Percentiles rank a stretch among this genome's conserved stretches.
These are phyloP conservation scores for Lipomyces spencermartinsiae DNA, from an alignment of 805 yeast species.

Conservation along the genomic window DNA sequence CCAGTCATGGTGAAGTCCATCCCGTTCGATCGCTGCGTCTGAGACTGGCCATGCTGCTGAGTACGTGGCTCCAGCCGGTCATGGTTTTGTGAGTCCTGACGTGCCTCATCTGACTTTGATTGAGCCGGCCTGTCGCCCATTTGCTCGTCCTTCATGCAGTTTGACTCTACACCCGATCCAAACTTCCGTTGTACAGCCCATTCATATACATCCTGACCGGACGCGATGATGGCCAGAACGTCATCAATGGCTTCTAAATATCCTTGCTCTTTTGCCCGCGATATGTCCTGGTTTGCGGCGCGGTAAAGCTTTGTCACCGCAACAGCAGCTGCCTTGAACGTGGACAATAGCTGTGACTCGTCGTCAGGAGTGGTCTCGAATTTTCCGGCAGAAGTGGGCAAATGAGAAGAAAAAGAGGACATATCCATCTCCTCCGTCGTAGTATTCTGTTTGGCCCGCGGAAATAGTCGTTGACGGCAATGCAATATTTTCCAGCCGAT, in stretches of 20 bases:
- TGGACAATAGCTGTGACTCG: slow-evolving; percentile 61
- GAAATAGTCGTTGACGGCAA: background rate
- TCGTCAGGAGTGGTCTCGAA: slow-evolving; percentile 46
- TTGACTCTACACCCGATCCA: slow-evolving; percentile 10
- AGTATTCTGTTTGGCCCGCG: background rate
- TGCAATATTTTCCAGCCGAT: background rate
- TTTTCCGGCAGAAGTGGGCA: slow-evolving; percentile 60
- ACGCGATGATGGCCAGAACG: slow-evolving; percentile 45
- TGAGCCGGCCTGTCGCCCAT: background rate
- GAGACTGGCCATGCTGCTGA: background rate
- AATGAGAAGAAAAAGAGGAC: slow-evolving; percentile 61
- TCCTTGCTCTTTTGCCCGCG: slow-evolving; percentile 59
- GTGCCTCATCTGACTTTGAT: background rate
- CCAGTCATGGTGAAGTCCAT: slow-evolving; percentile 10
- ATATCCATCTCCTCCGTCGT: slow-evolving; percentile 56
- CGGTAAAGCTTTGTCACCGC: slow-evolving; percentile 72
- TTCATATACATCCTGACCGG: slow-evolving; percentile 38
- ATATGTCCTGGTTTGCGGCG: slow-evolving; percentile 59
- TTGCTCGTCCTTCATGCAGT: slow-evolving; percentile 15
- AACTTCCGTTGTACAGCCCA: slow-evolving; percentile 35
- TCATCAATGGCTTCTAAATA: slow-evolving; percentile 69
- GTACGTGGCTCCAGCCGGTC: background rate
- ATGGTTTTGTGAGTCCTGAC: background rate
- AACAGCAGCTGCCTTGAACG: slow-evolving; percentile 74
- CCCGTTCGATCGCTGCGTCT: slow-evolving; percentile 3